Conservation (phyloP, 371 early-diverging fungal species). For the Mucor sp. region DNA sequence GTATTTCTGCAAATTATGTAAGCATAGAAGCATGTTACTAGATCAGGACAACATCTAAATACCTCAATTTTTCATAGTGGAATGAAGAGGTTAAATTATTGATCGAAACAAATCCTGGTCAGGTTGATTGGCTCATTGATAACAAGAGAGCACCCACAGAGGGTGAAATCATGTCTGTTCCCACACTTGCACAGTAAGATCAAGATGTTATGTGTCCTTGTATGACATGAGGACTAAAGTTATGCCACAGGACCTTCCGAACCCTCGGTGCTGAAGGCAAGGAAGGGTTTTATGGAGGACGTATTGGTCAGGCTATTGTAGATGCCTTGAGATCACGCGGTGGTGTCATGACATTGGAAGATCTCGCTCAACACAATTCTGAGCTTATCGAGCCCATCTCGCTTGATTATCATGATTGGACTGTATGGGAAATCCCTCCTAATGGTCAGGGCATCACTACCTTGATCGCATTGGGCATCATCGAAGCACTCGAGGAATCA, state of each 20-base stretch:
- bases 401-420: slow-evolving; percentile 65
- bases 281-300: slow-evolving; percentile 81
- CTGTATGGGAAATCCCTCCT: slow-evolving; percentile 78
- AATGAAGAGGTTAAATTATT: slow-evolving; percentile 45
- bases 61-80: slow-evolving; percentile 57
- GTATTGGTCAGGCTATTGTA: slow-evolving; percentile 75
- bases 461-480: slow-evolving; percentile 72
- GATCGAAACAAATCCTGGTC: slow-evolving; percentile 44
- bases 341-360: slow-evolving; percentile 76
- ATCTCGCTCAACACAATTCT: slow-evolving; percentile 66
- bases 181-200: slow-evolving; percentile 61
- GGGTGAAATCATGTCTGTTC: slow-evolving; percentile 68
- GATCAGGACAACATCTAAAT: not conserved
- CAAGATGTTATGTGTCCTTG: not conserved
- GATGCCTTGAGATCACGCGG: slow-evolving; percentile 61
- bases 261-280: slow-evolving; percentile 66
- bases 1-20: slow-evolving; percentile 32
- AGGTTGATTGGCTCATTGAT: slow-evolving; percentile 58
- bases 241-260: slow-evolving; percentile 56
- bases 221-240: not conserved
- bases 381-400: slow-evolving; percentile 66
- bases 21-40: not conserved
- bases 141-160: slow-evolving; percentile 60
- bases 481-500: slow-evolving; percentile 57
- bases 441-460: slow-evolving; percentile 81